Percentiles rank a stretch among this genome's conserved stretches.
Conservation (phyloP, 441 rosid genomes). For the Erysimum cheiri region DNA sequence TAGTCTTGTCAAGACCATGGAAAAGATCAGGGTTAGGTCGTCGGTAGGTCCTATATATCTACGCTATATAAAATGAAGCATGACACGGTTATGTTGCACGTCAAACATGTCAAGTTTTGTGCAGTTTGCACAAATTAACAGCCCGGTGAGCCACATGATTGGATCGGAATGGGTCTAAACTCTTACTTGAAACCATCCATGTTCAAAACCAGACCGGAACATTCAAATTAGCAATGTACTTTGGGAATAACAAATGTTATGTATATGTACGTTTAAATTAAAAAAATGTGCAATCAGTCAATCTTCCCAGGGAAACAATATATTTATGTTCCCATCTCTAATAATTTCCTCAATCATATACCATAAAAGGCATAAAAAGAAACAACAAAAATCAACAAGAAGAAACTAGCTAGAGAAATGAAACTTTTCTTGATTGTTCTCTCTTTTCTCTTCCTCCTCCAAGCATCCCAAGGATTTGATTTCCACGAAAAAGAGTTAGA, state of each 20-base stretch:
- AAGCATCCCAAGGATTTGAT: constrained; percentile 57
- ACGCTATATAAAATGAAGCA: background rate
- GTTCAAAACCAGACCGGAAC: background rate
- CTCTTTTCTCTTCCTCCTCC: constrained; percentile 49
- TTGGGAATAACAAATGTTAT: background rate
- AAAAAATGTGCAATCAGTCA: background rate
- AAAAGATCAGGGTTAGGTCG: background rate
- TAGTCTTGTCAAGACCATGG: background rate
- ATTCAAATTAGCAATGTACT: background rate
- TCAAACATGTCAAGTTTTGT: background rate
- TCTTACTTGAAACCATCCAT: too few relatives aligned
- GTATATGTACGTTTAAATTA: background rate
- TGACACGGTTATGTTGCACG: background rate
- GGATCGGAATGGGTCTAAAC: background rate
- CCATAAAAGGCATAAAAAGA: background rate
- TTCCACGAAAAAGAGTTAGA: constrained; percentile 71
- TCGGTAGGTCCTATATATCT: background rate
- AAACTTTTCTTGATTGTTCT: constrained; percentile 44
- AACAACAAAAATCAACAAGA: background rate
- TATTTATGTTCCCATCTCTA: background rate
- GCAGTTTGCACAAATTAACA: background rate
- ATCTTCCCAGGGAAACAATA: background rate
- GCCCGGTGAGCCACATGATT: background rate
- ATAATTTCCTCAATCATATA: constrained; percentile 16
- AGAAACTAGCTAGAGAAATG: constrained; percentile 25